Evolutionary conservation across 257 asterid species (phyloP).

Genomic region (Pogostemon cablin): DNA sequence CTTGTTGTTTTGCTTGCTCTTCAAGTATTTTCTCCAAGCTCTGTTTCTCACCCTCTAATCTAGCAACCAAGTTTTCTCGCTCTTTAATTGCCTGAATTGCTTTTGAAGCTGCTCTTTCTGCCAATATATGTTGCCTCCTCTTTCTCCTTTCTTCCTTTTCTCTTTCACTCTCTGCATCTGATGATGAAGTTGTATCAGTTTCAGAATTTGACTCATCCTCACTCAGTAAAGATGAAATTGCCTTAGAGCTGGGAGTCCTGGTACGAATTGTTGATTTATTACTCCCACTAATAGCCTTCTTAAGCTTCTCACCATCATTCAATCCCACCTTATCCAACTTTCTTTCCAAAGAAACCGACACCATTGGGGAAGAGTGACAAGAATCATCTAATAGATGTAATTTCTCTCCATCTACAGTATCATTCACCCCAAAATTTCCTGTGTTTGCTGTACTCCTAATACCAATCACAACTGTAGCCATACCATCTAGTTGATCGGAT

Average conservation of each 20-base stretch:
- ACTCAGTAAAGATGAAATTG: constrained; percentile 56
- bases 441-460: constrained; percentile 32
- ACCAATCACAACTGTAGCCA: constrained; percentile 31
- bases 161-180: constrained; percentile 87
- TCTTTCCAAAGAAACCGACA: constrained; percentile 41
- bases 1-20: constrained; percentile 88
- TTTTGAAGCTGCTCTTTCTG: constrained; percentile 91
- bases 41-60: constrained; percentile 95
- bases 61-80: constrained; percentile 85
- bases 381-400: constrained; percentile 32
- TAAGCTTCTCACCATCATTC: constrained; percentile 40
- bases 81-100: constrained; percentile 85
- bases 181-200: constrained; percentile 67
- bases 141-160: constrained; percentile 86
- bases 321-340: constrained; percentile 43
- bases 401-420: constrained; percentile 43
- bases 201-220: constrained; percentile 77
- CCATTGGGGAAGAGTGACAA: constrained; percentile 29
- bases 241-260: constrained; percentile 46
- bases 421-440: constrained; percentile 41
- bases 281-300: constrained; percentile 37
- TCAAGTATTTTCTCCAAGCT: constrained; percentile 94
- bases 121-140: constrained; percentile 84
- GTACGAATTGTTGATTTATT: constrained; percentile 44
- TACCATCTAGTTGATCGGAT: constrained; percentile 37